Evolutionary conservation across 2,329 filamentous ascomycete species (phyloP), one percentile per base, ranked within the genome.

Genomic region (Pezicula rhizophila): DNA sequence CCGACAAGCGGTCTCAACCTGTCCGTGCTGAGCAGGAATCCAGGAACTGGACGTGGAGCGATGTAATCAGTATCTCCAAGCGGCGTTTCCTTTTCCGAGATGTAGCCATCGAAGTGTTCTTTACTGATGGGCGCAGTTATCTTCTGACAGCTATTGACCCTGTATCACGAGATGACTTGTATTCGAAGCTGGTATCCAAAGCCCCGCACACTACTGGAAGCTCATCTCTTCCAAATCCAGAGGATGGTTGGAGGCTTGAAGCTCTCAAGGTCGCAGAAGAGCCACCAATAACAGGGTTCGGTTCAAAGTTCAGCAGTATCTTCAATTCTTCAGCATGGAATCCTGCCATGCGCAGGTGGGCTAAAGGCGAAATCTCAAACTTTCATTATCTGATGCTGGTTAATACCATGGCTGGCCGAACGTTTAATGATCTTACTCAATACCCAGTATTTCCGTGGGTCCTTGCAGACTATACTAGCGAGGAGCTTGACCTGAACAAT

Each of bases 361-460:
- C 93, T 51, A 86, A 84, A 64, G 93, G 95, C 11, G 93, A 99
- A 61, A 89, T 97, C 44, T 97, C 92, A 12, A 99, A 99, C 66
- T 99, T 99, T 61, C 90, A 97, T 67, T 99, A 99, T 63, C 78
- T 99, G 33, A 99, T 99, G 92, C 83, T 96, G 52, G 84, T 99
- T 62, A 99, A 99, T 63, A 97, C 93, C 0, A 89, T 99, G 79
- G 95, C 95, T 25, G 93, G 93, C 2, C 78, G 93, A 46, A 97
- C 93, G 0, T 99, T 99, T 72, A 99, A 99, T 63, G 93, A 99
- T 63, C 74, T 99, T 15, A 99, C 93, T 0, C 95, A 99, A 61
- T 99, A 99, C 61, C 93, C 93, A 0, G 91, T 99, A 15, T 99
- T 99, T 56, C 93, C 93, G 0, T 99, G 93, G 93, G 85, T 99